A percentile compares a stretch with the other conserved stretches of the same genome.
Evolutionary conservation across 163 green algal genomes (phyloP).

Genomic region (Smithsoniella earleae): DNA sequence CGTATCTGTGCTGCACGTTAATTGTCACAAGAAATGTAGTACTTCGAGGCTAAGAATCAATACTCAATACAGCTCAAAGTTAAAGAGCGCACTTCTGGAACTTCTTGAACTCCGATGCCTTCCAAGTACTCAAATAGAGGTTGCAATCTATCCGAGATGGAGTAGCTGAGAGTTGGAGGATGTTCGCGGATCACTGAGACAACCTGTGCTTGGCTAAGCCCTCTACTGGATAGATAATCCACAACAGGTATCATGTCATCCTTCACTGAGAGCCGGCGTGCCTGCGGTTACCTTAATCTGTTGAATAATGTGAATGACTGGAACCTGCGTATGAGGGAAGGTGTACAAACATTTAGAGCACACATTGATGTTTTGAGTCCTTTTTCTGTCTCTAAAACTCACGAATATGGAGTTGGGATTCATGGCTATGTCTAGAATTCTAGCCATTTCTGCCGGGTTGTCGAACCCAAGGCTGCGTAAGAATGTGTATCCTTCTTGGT

Average conservation of each 20-base stretch:
- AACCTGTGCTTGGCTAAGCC: slow-evolving; percentile 45
- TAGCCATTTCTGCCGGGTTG: slow-evolving; percentile 52
- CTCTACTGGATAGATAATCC: slow-evolving; percentile 44
- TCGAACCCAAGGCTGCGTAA: slow-evolving; percentile 40
- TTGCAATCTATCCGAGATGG: slow-evolving; percentile 45
- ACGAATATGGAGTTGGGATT: slow-evolving; percentile 70
- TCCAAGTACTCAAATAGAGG: slow-evolving; percentile 57
- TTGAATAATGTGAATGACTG: background rate
- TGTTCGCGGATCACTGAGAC: slow-evolving; percentile 52
- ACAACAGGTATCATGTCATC: slow-evolving; percentile 62
- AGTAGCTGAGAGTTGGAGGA: slow-evolving; percentile 62
- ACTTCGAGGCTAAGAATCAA: too few species aligned
- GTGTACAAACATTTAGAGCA: too few species aligned
- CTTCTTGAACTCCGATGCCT: slow-evolving; percentile 47
- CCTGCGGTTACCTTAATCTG: too few species aligned
- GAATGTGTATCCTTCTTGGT: background rate
- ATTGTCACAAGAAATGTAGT: too few species aligned
- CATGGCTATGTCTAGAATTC: slow-evolving; percentile 72
- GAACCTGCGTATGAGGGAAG: too few species aligned
- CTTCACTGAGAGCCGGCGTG: slow-evolving; percentile 54
- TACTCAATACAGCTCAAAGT: too few species aligned
- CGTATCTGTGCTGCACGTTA: too few species aligned
- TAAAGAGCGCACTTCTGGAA: slow-evolving; percentile 32
- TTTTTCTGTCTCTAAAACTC: slow-evolving; percentile 40
- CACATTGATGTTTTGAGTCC: slow-evolving; percentile 48